A percentile compares a stretch with the other conserved stretches of the same genome.
Conservation (phyloP, 2,329 filamentous ascomycete genomes). For the Cordyceps militaris region DNA sequence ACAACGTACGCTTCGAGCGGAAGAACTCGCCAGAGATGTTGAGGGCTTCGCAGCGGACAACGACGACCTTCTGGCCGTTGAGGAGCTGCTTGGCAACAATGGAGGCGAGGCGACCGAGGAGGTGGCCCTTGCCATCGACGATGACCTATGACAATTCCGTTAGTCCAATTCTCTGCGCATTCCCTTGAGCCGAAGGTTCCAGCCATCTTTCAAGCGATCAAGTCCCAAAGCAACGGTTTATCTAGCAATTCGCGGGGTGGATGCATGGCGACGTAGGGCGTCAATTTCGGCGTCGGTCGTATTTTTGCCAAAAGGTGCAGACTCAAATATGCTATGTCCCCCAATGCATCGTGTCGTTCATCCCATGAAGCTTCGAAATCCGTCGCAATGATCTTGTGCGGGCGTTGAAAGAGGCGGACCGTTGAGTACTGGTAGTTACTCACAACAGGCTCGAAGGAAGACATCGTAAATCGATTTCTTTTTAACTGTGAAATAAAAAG, state of each 20-base stretch:
- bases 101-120: constrained; percentile 96
- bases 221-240: neutral
- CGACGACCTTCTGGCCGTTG: constrained; percentile 97
- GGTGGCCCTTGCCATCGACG: constrained; percentile 99
- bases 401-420: neutral
- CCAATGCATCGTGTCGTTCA: neutral
- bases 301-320: neutral
- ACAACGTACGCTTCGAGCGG: constrained; percentile 95
- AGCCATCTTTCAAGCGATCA: neutral
- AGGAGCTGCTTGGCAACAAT: constrained; percentile 99
- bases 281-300: neutral
- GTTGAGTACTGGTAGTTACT: constrained; percentile 32
- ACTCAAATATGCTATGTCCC: neutral
- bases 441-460: constrained; percentile 64
- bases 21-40: constrained; percentile 99
- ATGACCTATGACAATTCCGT: constrained; percentile 60
- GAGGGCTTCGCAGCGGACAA: constrained; percentile 97
- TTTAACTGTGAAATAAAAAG: constrained; percentile 25
- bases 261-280: neutral
- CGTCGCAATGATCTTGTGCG: constrained; percentile 1
- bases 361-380: neutral
- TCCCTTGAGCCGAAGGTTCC: neutral
- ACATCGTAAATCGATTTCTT: constrained; percentile 47
- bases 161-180: constrained; percentile 17
- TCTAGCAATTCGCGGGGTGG: neutral